phyloP scores from a whole-genome alignment of 2,329 filamentous ascomycete species.

The Penicillium hesseltinei region DNA sequence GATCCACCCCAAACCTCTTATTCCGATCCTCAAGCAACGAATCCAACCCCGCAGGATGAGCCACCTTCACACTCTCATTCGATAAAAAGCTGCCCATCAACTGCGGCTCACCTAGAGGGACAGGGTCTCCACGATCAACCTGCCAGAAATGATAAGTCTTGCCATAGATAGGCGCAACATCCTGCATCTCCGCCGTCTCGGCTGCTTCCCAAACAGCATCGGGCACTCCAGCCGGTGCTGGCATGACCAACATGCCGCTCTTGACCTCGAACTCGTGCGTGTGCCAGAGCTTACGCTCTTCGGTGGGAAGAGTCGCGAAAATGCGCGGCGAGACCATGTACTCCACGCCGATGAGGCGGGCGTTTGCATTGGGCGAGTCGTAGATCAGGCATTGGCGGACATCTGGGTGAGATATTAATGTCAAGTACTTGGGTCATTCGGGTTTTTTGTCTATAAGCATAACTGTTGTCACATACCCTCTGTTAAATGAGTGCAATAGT shows the following conservation, averaged over 20 bases:
- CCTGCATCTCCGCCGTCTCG: constrained; percentile 77
- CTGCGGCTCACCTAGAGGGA: constrained; percentile 61
- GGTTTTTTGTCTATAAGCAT: not conserved
- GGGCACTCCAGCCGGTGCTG: constrained; percentile 42
- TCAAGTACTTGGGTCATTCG: not conserved
- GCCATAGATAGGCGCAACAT: constrained; percentile 72
- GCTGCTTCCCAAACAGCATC: constrained; percentile 68
- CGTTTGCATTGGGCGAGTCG: constrained; percentile 64
- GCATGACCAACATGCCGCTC: constrained; percentile 46
- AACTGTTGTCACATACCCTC: constrained; percentile 43
- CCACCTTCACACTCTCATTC: constrained; percentile 26
- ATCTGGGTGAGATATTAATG: constrained; percentile 46
- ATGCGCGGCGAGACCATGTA: constrained; percentile 77
- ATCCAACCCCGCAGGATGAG: constrained; percentile 29
- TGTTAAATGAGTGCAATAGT: constrained; percentile 78
- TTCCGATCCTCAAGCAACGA: constrained; percentile 52
- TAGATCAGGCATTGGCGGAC: constrained; percentile 84
- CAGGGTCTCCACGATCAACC: constrained; percentile 67
- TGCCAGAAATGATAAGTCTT: constrained; percentile 89
- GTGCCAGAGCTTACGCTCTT: constrained; percentile 78
- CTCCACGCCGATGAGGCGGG: constrained; percentile 77
- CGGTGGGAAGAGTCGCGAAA: constrained; percentile 62
- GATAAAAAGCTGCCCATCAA: constrained; percentile 61
- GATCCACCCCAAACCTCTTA: constrained; percentile 53
- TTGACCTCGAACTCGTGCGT: constrained; percentile 57